Evolutionary conservation across 202 grass and related monocot species (phyloP).

Genomic region (Elaeis oleifera): DNA sequence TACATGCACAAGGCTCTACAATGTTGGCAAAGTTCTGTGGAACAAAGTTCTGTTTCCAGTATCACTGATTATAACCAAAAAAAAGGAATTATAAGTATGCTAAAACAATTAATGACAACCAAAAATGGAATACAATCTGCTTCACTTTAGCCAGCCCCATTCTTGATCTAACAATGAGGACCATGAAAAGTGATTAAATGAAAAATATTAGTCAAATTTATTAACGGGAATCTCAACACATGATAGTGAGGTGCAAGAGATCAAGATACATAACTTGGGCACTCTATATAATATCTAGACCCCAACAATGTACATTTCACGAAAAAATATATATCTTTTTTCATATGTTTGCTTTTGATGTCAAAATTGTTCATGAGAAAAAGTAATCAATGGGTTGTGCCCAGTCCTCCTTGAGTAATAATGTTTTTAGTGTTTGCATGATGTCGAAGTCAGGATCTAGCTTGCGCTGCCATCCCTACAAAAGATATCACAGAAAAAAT

Average conservation of each 20-base stretch:
- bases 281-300: background rate
- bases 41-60: too few relatives aligned
- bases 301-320: background rate
- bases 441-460: conserved; percentile 89
- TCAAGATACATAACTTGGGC: background rate
- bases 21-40: too few relatives aligned
- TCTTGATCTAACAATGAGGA: too few relatives aligned
- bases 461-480: conserved; percentile 91
- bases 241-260: background rate
- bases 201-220: too few relatives aligned
- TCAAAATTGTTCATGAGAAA: conserved; percentile 47
- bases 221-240: too few relatives aligned
- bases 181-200: too few relatives aligned
- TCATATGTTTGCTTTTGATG: conserved; percentile 1
- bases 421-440: conserved; percentile 71
- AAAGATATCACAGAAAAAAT: conserved; percentile 7
- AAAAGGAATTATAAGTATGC: too few relatives aligned
- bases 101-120: too few relatives aligned
- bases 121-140: too few relatives aligned
- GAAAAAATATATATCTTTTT: background rate
- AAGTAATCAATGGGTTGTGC: conserved; percentile 62
- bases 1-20: too few relatives aligned
- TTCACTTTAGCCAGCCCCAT: too few relatives aligned
- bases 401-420: conserved; percentile 69
- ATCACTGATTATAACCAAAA: too few relatives aligned